Evolutionary conservation across 345 rosid species (phyloP), one percentile per base, ranked within the genome.

Genomic region (Syzygium jambos): DNA sequence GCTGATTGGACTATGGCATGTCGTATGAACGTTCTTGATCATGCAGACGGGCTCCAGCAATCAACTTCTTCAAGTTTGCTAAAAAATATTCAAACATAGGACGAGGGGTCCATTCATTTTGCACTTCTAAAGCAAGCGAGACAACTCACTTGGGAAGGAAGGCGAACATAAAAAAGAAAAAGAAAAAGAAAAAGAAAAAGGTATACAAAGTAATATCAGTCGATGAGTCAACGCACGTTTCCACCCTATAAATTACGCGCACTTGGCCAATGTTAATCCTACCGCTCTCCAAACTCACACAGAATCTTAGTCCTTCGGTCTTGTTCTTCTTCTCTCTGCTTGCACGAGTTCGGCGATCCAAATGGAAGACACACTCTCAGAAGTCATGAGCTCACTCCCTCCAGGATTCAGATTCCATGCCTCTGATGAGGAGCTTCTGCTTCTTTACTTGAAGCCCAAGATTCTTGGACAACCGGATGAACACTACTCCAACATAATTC

Each of bases 351-450:
- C 38, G 49, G 49, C 49, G 11, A 34, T 19, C 49, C 54, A 83
- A 83, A 84, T 84, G 85, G 85, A 52, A 17, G 56, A 54, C 38
- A 29, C 34, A 21, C n/a, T 51, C 80, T 54, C 56, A 27, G 52
- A n/a, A 73, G 57, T 77, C 9, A 77, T 82, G 85, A 46, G 52
- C 46, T 55, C 34, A 21, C 15, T 56, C 78, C 86, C 82, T 73
- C 82, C 89, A 49, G 95, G 95, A 1, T 86, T 87, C 61, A 78
- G 93, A 56, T 95, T 95, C 87, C 88, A 89, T 54, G 95, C 96
- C 15, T 88, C 87, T 3, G 94, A 93, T 22, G 92, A 89, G 65
- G 93, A 94, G 84, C 85, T 94, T 85, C 78, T 94, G 86, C 78
- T 78, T 54, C 68, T 78, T 82, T 92, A 85, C 83, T 89, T 95